Evolutionary conservation across 495 filamentous ascomycete genomes (phyloP).

Genomic region (Hypoxylon lenormandii): DNA sequence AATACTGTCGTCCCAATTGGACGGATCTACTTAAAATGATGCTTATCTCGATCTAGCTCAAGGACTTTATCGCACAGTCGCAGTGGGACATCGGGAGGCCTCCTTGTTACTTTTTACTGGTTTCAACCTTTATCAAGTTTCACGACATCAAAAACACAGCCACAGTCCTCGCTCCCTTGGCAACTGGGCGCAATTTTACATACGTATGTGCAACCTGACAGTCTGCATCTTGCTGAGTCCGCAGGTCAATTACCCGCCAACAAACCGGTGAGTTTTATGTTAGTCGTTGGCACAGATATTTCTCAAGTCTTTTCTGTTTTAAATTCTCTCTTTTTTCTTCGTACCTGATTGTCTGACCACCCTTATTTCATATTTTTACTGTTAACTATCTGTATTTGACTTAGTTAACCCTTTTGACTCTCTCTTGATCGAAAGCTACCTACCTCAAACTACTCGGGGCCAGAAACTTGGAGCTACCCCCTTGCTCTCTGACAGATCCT

Average conservation of each 20-base stretch:
- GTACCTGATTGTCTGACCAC: conserved; percentile 13
- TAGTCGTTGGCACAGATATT: conserved; percentile 18
- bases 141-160: conserved; percentile 35
- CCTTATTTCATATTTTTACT: too few relatives aligned
- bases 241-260: too few relatives aligned
- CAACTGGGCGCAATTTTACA: background rate
- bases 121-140: conserved; percentile 18
- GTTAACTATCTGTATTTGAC: too few relatives aligned
- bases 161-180: conserved; percentile 26
- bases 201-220: too few relatives aligned
- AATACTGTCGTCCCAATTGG: background rate
- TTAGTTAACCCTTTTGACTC: too few relatives aligned
- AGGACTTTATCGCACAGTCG: background rate
- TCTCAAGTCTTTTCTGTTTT: background rate
- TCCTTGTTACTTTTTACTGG: conserved; percentile 9
- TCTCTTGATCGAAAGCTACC: conserved; percentile 11
- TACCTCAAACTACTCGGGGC: background rate
- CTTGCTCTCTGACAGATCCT: conserved; percentile 9
- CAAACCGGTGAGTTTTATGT: background rate
- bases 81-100: conserved; percentile 33
- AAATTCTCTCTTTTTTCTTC: conserved; percentile 9
- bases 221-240: too few relatives aligned
- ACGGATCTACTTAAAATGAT: background rate
- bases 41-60: conserved; percentile 24
- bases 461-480: background rate